Base-by-base conservation (phyloP, 495 filamentous ascomycete genomes). In the Aspergillus hancockii region DNA sequence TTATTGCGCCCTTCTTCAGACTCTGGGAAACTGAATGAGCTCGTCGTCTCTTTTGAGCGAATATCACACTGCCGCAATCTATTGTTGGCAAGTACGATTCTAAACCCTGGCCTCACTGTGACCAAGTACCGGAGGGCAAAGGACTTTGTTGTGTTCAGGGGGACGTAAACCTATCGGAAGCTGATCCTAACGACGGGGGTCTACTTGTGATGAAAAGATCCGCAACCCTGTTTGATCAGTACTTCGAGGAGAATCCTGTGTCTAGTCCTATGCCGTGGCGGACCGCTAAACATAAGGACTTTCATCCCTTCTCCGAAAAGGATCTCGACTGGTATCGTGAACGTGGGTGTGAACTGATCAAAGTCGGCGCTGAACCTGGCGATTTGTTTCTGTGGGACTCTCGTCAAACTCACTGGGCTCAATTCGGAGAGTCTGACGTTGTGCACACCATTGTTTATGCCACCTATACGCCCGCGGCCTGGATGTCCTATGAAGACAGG, bases 351-450 rank as follows among this genome's bases (percentile, higher is more conserved):
- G 62, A 32, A 32, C 10, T 32, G 1, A 34, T 58, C 31, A 78
- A 79, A 52, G 74, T 78, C 2, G 63, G 66, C 23, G 72, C 75
- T 0, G 75, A 75, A 40, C 67, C 71, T 0, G 77, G 77, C 0
- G 77, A 79, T 54, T 59, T 80, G 40, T 70, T 80, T 34, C 59
- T 80, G 0, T 80, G 77, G 75, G 76, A 80, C 50, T 73, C 68
- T 8, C 71, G 76, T 1, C 71, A 67, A 16, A 67, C 75, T 14
- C 75, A 78, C 54, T 78, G 65, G 61, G 66, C 57, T 8, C 22
- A 41, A 40, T 60, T 60, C 23, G 36, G 36, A 8, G 41, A 67
- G 30, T 65, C 65, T 41, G 54, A 72, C 41, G 62, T 64, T 30
- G 67, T 76, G 50, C 58, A 71, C 53, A 68, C 67, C 2, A 67